Conservation (phyloP, 1,139 yeast species). For the Taphrina wiesneri region DNA sequence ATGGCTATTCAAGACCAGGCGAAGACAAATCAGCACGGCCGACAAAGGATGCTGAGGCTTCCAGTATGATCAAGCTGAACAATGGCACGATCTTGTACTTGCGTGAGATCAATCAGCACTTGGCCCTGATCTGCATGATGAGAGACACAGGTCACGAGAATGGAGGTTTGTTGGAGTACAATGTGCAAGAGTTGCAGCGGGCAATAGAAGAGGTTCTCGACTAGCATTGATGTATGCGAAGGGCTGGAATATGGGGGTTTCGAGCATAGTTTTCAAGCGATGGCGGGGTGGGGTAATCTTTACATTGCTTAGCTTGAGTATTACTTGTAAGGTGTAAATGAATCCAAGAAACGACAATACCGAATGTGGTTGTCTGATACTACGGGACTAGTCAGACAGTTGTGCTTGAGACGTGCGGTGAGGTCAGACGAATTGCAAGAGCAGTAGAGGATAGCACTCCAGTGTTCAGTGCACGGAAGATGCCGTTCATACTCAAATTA, state of each 20-base stretch:
- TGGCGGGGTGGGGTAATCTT: neutral
- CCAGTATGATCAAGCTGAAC: conserved; percentile 51
- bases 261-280: neutral
- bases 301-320: neutral
- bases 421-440: no score
- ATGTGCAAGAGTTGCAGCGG: conserved; percentile 75
- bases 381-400: no score
- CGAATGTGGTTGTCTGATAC: no score
- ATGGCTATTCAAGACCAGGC: conserved; percentile 42
- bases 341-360: no score
- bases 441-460: no score
- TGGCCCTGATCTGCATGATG: conserved; percentile 84
- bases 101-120: conserved; percentile 88
- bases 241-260: neutral
- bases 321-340: no score
- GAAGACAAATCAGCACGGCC: neutral
- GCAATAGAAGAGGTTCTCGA: conserved; percentile 70
- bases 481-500: neutral
- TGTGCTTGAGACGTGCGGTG: no score
- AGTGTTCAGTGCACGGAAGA: neutral
- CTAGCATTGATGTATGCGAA: neutral
- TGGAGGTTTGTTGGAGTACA: conserved; percentile 81
- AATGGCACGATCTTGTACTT: conserved; percentile 81
- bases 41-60: conserved; percentile 39
- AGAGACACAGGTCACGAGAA: conserved; percentile 55